phyloP scores from a whole-genome alignment of 164 flowering plant genomes.

The Magnolia kwangsiensis region DNA sequence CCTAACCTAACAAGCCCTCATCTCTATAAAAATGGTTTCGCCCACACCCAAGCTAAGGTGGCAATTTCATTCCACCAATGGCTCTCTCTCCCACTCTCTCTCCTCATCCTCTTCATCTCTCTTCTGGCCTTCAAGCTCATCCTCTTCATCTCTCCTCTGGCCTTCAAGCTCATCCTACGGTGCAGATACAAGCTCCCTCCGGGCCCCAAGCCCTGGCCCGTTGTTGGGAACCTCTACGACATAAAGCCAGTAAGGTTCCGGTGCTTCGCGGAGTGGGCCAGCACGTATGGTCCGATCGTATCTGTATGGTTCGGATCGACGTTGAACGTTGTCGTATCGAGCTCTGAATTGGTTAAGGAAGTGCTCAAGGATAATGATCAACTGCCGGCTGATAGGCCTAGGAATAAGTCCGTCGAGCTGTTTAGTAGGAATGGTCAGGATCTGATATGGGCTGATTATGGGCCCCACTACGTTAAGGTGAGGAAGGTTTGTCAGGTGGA shows the following conservation, averaged over 20 bases:
- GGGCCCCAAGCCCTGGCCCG: constrained; percentile 36
- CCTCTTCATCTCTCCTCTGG: background rate
- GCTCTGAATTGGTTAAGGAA: constrained; percentile 24
- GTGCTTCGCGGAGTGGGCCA: constrained; percentile 38
- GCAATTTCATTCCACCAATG: background rate
- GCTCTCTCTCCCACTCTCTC: background rate
- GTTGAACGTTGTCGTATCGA: constrained; percentile 28
- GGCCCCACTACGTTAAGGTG: constrained; percentile 61
- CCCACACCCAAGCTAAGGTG: no score
- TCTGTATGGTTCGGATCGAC: constrained; percentile 34
- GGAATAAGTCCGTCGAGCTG: constrained; percentile 3
- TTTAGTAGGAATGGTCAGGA: constrained; percentile 15
- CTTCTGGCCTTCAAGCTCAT: no score
- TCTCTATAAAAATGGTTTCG: background rate
- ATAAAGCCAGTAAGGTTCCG: constrained; percentile 35
- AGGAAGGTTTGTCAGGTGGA: constrained; percentile 41
- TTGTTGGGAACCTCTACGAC: constrained; percentile 40
- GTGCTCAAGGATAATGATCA: constrained; percentile 16
- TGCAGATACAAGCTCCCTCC: constrained; percentile 34
- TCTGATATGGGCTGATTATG: constrained; percentile 35
- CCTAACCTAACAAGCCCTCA: background rate
- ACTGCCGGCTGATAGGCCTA: constrained; percentile 10
- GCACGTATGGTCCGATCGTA: constrained; percentile 36
- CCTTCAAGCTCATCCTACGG: constrained; percentile 12
- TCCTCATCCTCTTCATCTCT: no score